Evolutionary conservation across 495 filamentous ascomycete species (phyloP).

Genomic region (Coniosporium apollinis): DNA sequence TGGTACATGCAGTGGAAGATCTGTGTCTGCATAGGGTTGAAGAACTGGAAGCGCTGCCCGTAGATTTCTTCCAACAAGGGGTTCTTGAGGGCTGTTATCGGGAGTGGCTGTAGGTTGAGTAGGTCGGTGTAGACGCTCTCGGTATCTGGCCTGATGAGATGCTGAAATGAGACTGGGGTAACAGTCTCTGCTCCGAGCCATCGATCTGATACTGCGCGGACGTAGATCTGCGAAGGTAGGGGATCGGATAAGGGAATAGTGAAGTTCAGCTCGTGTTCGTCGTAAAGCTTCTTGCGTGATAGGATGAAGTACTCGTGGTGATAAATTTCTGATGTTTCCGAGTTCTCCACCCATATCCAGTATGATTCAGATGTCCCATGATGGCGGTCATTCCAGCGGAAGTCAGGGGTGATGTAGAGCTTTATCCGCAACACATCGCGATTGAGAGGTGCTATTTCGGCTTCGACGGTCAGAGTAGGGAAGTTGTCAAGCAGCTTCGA

Average conservation of each 20-base stretch:
- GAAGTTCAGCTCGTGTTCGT: conserved; percentile 93
- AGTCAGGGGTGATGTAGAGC: conserved; percentile 73
- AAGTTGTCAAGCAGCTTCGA: conserved; percentile 74
- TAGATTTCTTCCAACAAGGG: conserved; percentile 77
- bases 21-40: conserved; percentile 99
- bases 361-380: conserved; percentile 91
- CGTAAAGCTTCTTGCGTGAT: conserved; percentile 69
- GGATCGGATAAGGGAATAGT: conserved; percentile 92
- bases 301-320: conserved; percentile 96
- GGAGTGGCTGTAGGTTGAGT: conserved; percentile 78
- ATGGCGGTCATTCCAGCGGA: conserved; percentile 88
- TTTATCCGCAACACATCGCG: conserved; percentile 81
- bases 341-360: conserved; percentile 98
- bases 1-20: conserved; percentile 94
- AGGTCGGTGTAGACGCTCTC: conserved; percentile 95
- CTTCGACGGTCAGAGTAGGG: conserved; percentile 74
- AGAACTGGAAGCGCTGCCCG: conserved; percentile 72
- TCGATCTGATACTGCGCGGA: conserved; percentile 81
- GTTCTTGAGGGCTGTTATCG: conserved; percentile 77
- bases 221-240: conserved; percentile 85
- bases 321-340: conserved; percentile 92
- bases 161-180: conserved; percentile 87
- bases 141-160: conserved; percentile 91
- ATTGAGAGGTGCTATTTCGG: conserved; percentile 90
- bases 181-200: conserved; percentile 98